Evolutionary conservation across 495 filamentous ascomycete species (phyloP), one percentile per base, ranked within the genome.

Genomic region (Penicillium fimorum): DNA sequence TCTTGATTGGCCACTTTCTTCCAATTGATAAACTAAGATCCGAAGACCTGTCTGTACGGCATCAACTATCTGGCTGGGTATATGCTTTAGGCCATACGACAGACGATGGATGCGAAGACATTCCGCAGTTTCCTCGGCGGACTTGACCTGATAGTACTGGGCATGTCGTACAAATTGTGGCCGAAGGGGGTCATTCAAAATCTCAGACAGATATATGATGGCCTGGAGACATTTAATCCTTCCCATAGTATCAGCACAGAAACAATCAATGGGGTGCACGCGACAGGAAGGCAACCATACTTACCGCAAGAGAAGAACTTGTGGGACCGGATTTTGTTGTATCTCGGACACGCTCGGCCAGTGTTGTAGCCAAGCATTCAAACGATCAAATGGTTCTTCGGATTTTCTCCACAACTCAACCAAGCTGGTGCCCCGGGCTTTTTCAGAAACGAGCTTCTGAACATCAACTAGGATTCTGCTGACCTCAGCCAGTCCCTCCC

Each of bases 271-370:
- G n/a, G 15, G 35, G 6, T 9, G n/a, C 15, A 17, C n/a, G 15
- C 2, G 44, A 27, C 8, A 52, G 22, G 3, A 17, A 30, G 10
- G 20, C 9, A n/a, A 5, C 5, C 20, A 42, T 25, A 11, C 74
- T 72, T 69, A 78, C 75, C 71, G 68, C 50, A 76, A 44, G 30
- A 70, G 60, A 15, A 78, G 48, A 12, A 74, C 33, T 45, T 76
- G 74, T 46, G 75, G 69, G 22, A 71, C 52, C 12, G 62, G 64
- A 17, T 64, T 57, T 12, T 64, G 58, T 47, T 63, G 63, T 22
- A 60, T 60, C 12, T 64, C 53, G 13, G 54, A 47, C 37, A 58
- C 47, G 45, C 58, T 56, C 2, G 69, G 68, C 59, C 72, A 63
- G 20, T 48, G 44, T 24, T 56, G 38, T 17, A 69, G 50, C 64